Percentiles rank a stretch among this genome's conserved stretches.
These are phyloP conservation scores for Amyloporia xantha DNA, from an alignment of 768 basidiomycete genomes.

Conservation along the genomic window DNA sequence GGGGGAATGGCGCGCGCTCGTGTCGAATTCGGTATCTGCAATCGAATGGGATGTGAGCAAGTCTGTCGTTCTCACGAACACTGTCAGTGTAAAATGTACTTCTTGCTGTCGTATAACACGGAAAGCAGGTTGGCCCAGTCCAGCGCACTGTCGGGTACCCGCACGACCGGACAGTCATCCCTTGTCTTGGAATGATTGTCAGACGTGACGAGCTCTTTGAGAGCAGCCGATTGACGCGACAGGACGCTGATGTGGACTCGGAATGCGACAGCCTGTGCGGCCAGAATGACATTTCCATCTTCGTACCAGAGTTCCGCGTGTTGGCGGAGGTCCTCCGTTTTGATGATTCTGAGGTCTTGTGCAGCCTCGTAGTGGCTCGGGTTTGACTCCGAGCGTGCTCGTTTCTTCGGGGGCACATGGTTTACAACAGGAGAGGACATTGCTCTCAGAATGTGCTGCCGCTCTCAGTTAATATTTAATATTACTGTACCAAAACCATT, in stretches of 20 bases:
- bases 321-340: not conserved
- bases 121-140: not conserved
- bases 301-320: conserved; percentile 10
- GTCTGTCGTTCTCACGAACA: no score
- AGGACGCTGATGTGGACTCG: conserved; percentile 10
- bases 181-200: conserved; percentile 1
- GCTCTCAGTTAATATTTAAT: no score
- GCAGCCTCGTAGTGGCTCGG: no score
- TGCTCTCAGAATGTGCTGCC: no score
- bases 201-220: conserved; percentile 10
- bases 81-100: not conserved
- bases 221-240: conserved; percentile 4
- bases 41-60: no score
- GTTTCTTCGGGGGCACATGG: no score
- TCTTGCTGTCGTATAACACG: not conserved
- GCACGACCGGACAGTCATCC: conserved; percentile 12
- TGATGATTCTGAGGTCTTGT: not conserved
- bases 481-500: no score
- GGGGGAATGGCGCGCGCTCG: not conserved
- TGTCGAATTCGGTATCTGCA: not conserved
- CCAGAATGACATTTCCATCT: conserved; percentile 14
- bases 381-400: no score
- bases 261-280: conserved; percentile 5
- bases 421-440: no score
- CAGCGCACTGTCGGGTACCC: conserved; percentile 5